Evolutionary conservation across 192 early-diverging fungal genomes (phyloP).

Genomic region (Coemansia sp.): DNA sequence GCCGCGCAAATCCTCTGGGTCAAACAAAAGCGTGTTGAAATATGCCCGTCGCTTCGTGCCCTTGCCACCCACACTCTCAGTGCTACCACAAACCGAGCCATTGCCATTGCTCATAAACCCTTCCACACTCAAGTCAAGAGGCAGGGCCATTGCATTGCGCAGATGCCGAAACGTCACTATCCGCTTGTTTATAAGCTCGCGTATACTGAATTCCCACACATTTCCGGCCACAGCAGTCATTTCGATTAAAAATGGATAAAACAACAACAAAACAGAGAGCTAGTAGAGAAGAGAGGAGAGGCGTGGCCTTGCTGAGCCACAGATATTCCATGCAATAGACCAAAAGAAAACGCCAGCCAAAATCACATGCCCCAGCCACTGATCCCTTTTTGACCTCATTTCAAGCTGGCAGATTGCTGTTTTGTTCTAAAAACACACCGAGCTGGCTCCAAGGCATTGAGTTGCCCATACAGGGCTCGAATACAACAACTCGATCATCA

Average conservation of each 20-base stretch:
- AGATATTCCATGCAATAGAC: too few relatives aligned
- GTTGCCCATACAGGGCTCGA: too few relatives aligned
- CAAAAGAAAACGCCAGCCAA: too few relatives aligned
- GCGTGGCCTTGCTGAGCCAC: too few relatives aligned
- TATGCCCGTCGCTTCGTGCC: constrained; percentile 37
- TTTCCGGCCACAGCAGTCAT: constrained; percentile 43
- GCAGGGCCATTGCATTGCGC: constrained; percentile 44
- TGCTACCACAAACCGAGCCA: not conserved
- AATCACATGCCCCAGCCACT: too few relatives aligned
- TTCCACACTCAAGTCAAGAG: constrained; percentile 18
- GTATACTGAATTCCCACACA: constrained; percentile 54
- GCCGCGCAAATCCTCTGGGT: constrained; percentile 40
- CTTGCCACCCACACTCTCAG: not conserved
- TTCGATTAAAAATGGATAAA: not conserved
- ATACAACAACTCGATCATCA: too few relatives aligned
- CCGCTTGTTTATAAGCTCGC: constrained; percentile 52
- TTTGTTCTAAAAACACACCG: too few relatives aligned
- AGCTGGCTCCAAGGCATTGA: too few relatives aligned
- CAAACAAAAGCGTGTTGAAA: constrained; percentile 49
- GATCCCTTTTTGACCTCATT: too few relatives aligned
- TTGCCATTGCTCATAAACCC: not conserved
- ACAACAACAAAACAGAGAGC: not conserved
- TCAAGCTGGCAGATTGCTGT: too few relatives aligned
- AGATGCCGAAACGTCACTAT: constrained; percentile 56
- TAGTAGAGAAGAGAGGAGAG: too few relatives aligned